phyloP scores from a whole-genome alignment of 2,329 filamentous ascomycete genomes.

The Sodiomyces alkalinus region DNA sequence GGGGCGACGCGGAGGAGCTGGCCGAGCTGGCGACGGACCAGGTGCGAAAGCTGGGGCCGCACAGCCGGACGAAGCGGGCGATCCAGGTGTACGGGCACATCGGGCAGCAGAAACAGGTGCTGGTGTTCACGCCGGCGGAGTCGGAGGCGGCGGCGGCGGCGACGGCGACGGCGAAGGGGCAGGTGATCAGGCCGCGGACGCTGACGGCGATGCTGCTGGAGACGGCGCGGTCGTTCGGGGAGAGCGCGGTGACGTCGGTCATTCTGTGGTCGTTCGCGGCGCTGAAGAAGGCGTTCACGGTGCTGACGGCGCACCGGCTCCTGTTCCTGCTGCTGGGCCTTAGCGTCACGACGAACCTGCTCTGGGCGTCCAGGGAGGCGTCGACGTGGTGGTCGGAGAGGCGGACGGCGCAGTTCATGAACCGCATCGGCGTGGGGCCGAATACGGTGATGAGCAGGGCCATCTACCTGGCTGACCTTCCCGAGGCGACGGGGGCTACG shows the following conservation, averaged over 20 bases:
- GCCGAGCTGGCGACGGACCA: slow-evolving; percentile 65
- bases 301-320: slow-evolving; percentile 57
- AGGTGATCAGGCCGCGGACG: slow-evolving; percentile 44
- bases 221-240: slow-evolving; percentile 53
- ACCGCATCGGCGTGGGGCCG: slow-evolving; percentile 61
- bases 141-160: slow-evolving; percentile 12
- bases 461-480: slow-evolving; percentile 70
- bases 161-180: slow-evolving; percentile 33
- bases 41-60: slow-evolving; percentile 56
- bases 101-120: slow-evolving; percentile 50
- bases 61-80: slow-evolving; percentile 61
- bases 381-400: slow-evolving; percentile 78
- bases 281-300: slow-evolving; percentile 49
- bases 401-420: slow-evolving; percentile 68
- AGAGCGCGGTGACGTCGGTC: slow-evolving; percentile 60
- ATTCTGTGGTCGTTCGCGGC: slow-evolving; percentile 63
- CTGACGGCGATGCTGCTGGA: slow-evolving; percentile 59
- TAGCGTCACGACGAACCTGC: slow-evolving; percentile 58
- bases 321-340: slow-evolving; percentile 53
- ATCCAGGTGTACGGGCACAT: slow-evolving; percentile 67
- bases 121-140: slow-evolving; percentile 40
- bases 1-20: slow-evolving; percentile 57
- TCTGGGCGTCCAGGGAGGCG: slow-evolving; percentile 59
- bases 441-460: slow-evolving; percentile 71
- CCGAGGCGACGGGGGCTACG: slow-evolving; percentile 37